phyloP scores from a whole-genome alignment of 164 flowering plant species.

The Vitis rupestris region DNA sequence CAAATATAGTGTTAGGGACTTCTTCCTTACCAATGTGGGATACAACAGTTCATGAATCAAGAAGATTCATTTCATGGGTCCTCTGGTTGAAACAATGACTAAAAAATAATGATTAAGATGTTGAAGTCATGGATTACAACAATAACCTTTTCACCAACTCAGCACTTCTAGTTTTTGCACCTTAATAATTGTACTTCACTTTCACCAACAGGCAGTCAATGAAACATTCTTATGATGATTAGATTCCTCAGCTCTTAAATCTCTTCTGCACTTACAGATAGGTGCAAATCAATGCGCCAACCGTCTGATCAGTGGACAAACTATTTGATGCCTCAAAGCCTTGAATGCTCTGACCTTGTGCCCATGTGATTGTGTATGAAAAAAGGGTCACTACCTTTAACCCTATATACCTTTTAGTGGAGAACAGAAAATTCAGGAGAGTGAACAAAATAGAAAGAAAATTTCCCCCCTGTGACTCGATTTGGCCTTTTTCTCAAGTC shows the following conservation, averaged over 20 bases:
- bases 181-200: constrained; percentile 29
- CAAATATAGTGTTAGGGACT: too few species aligned
- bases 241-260: constrained; percentile 13
- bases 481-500: constrained; percentile 18
- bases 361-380: not conserved
- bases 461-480: not conserved
- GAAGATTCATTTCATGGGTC: not conserved
- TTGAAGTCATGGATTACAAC: not conserved
- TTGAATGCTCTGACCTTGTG: not conserved
- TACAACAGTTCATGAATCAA: not conserved
- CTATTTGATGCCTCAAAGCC: too few species aligned
- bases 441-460: constrained; percentile 1
- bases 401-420: not conserved
- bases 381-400: not conserved
- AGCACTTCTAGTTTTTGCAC: constrained; percentile 21
- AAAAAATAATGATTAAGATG: not conserved
- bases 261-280: too few species aligned
- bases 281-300: not conserved
- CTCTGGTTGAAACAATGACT: not conserved
- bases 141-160: constrained; percentile 6
- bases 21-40: too few species aligned
- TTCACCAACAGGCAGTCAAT: constrained; percentile 25
- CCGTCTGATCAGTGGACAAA: not conserved
- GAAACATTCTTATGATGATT: constrained; percentile 5
- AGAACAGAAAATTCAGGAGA: not conserved